Evolutionary conservation across 768 basidiomycete species (phyloP), one percentile per base, ranked within the genome.

Genomic region (Boletellus sp.): DNA sequence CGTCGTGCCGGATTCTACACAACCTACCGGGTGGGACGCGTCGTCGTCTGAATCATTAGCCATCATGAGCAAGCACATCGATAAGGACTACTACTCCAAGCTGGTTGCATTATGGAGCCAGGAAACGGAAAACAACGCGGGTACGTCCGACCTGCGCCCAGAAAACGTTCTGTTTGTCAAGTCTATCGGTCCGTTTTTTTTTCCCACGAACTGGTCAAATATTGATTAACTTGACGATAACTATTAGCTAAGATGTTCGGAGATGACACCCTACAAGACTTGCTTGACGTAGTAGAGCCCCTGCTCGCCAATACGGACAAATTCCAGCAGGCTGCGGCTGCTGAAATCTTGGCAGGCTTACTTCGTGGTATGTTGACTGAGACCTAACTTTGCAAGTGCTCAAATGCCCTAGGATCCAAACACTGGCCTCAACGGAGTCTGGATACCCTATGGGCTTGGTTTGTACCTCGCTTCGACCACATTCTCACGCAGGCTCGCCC

Each of bases 241-340:
- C 36, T 28, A 45, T 36, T 59, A 91, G 90, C 78, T 43, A 90
- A 90, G 65, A 78, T 83, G 62, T 83, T 82, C 50, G 81, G 79
- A 48, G 72, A 72, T 49, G 70, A 72, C 26, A 64, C 71, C 12
- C 58, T 92, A 28, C 77, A 83, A 34, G 69, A 69, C 22, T 67
- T 85, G 19, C 69, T 88, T 28, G 63, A 69, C 13, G 70, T 74
- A 16, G 73, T 86, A 32, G 88, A 93, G 35, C 71, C 79, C 12
- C 61, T 90, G 24, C 69, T 90, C 35, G 71, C 68, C 31, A 87
- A 86, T 42, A 48, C 75, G 16, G 87, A 92, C 59, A 87, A 89
- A 52, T 92, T 85, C 72, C 90, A 91, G 68, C 92, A 92, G 63
- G 79, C 91, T 22, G 89, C 89, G 24, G 84, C 84, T 22, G 84